A percentile compares a stretch with the other conserved stretches of the same genome.
Evolutionary conservation across 129 eudicot genomes (phyloP).

Genomic region (Gnaphalium uliginosum): DNA sequence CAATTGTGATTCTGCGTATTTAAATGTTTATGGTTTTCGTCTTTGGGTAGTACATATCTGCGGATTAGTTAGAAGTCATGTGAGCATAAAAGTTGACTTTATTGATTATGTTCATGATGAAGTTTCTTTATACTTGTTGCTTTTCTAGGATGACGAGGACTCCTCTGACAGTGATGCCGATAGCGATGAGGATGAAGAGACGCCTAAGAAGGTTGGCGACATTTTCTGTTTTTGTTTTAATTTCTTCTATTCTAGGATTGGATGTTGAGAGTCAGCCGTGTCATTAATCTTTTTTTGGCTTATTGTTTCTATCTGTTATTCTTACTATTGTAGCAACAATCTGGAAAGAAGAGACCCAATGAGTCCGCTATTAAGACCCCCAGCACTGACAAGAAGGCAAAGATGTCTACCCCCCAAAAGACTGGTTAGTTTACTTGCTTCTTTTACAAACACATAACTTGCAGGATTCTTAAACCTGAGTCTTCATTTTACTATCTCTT

Average conservation of each 20-base stretch:
- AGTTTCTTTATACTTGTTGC: not conserved
- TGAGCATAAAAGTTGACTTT: not conserved
- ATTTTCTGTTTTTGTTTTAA: not conserved
- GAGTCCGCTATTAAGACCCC: conserved; percentile 66
- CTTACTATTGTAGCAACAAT: conserved; percentile 37
- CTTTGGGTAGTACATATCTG: not conserved
- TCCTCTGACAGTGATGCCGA: conserved; percentile 56
- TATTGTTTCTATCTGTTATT: not conserved
- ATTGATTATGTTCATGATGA: not conserved
- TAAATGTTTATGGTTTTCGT: not conserved
- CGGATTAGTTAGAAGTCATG: not conserved
- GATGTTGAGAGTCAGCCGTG: too few species aligned
- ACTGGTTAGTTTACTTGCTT: conserved; percentile 45
- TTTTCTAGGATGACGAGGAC: conserved; percentile 39
- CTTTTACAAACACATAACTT: not conserved
- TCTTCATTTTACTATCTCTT: not conserved
- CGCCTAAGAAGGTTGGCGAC: conserved; percentile 66
- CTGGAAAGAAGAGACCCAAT: conserved; percentile 70
- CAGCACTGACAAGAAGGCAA: conserved; percentile 63
- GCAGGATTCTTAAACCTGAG: not conserved
- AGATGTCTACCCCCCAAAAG: conserved; percentile 72
- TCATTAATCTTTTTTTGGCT: not conserved
- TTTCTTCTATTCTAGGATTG: not conserved
- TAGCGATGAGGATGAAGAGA: conserved; percentile 63
- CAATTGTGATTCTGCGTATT: not conserved